phyloP scores from a whole-genome alignment of 176 grass and related monocot species.

The Phragmites australis region DNA sequence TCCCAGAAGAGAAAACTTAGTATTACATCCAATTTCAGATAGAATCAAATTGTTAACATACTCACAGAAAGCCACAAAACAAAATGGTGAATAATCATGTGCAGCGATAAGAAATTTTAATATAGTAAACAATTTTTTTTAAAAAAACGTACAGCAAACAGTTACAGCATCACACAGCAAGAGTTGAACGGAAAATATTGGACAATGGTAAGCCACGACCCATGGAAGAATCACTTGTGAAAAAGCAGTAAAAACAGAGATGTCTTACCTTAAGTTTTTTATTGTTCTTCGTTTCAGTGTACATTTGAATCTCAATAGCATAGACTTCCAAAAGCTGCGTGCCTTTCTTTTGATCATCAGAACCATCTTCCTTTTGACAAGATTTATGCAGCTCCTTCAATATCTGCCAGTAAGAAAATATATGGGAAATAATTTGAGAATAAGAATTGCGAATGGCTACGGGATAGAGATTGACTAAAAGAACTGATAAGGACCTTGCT shows the following conservation, averaged over 20 bases:
- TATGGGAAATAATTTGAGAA: neutral
- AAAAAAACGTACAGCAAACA: neutral
- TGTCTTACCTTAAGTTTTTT: conserved; percentile 88
- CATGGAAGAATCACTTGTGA: neutral
- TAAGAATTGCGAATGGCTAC: neutral
- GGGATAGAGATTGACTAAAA: neutral
- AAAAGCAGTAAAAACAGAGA: neutral
- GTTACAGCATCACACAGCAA: neutral
- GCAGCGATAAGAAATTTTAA: neutral
- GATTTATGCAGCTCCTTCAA: conserved; percentile 91
- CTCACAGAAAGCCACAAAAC: neutral
- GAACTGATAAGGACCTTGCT: conserved; percentile 70
- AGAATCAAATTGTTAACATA: neutral
- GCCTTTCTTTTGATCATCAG: conserved; percentile 99
- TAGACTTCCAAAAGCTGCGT: conserved; percentile 99
- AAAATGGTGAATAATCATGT: neutral
- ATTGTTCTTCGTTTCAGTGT: conserved; percentile 99
- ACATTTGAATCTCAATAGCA: conserved; percentile 99
- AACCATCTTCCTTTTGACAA: conserved; percentile 95
- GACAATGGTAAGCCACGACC: neutral
- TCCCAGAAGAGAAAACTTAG: neutral
- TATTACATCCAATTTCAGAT: neutral
- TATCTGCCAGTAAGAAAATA: conserved; percentile 46
- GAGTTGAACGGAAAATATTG: neutral
- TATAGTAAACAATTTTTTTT: neutral